A percentile compares a stretch with the other conserved stretches of the same genome.
These are phyloP conservation scores for Malus hybrid DNA, from an alignment of 331 rosid species.

Conservation along the genomic window DNA sequence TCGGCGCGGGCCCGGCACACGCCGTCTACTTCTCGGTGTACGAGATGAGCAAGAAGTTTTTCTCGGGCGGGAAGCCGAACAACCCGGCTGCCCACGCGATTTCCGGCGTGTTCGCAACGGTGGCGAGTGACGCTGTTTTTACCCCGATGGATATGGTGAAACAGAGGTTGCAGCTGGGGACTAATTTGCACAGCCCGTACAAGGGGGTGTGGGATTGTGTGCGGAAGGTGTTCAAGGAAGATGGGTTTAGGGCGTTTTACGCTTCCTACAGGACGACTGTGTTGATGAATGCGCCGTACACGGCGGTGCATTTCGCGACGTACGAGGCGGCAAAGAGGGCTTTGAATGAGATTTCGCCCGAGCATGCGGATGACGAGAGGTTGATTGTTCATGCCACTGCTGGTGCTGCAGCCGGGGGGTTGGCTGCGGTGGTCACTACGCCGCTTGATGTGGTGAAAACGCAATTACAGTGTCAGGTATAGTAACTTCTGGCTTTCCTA, in stretches of 20 bases:
- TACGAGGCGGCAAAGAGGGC: constrained; percentile 71
- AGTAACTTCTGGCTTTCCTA: background rate
- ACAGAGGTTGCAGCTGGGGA: constrained; percentile 85
- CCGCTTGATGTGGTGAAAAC: constrained; percentile 97
- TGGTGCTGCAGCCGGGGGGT: constrained; percentile 87
- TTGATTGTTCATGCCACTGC: constrained; percentile 92
- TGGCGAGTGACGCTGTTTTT: constrained; percentile 76
- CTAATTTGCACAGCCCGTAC: constrained; percentile 66
- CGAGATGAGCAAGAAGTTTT: constrained; percentile 56
- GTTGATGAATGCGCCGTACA: constrained; percentile 88
- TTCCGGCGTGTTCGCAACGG: constrained; percentile 82
- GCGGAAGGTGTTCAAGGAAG: constrained; percentile 65
- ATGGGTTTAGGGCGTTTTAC: constrained; percentile 73
- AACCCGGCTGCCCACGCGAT: constrained; percentile 58
- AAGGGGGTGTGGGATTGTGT: constrained; percentile 81
- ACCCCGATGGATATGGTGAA: constrained; percentile 99
- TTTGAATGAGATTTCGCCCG: constrained; percentile 61
- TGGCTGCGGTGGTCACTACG: constrained; percentile 74
- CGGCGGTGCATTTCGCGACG: constrained; percentile 78
- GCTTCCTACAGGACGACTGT: constrained; percentile 88
- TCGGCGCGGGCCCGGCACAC: constrained; percentile 98
- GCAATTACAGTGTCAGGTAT: constrained; percentile 95
- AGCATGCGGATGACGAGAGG: constrained; percentile 54
- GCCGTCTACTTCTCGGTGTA: constrained; percentile 82
- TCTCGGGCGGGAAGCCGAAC: constrained; percentile 52